Conservation (phyloP, 805 yeast species). For the Wickerhamiella occidentalis region DNA sequence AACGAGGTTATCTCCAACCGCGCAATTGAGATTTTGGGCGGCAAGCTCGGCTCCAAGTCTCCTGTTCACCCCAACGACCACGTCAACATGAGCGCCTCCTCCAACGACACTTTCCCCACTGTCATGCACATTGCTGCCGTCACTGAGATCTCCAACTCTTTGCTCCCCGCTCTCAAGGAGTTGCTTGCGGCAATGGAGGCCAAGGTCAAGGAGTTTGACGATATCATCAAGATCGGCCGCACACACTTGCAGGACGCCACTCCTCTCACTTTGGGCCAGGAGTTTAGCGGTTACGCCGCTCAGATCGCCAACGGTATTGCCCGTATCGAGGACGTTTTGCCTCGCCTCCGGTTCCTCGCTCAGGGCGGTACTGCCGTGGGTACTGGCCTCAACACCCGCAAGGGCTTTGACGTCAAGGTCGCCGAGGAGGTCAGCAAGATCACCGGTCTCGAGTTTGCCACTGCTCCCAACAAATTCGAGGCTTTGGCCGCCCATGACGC, state of each 20-base stretch:
- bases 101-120: conserved; percentile 98
- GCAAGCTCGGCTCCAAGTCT: conserved; percentile 76
- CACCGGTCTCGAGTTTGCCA: conserved; percentile 78
- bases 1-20: conserved; percentile 97
- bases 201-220: conserved; percentile 72
- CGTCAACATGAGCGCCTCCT: conserved; percentile 96
- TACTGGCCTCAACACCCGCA: conserved; percentile 89
- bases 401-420: conserved; percentile 77
- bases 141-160: conserved; percentile 59
- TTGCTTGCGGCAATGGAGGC: conserved; percentile 67
- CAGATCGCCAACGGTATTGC: conserved; percentile 84
- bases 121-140: conserved; percentile 99
- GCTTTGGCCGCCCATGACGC: conserved; percentile 99
- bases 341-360: conserved; percentile 70
- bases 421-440: conserved; percentile 76
- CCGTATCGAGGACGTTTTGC: conserved; percentile 67
- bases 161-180: conserved; percentile 67
- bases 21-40: conserved; percentile 93
- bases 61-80: conserved; percentile 99
- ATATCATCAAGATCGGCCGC: conserved; percentile 96
- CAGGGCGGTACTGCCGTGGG: conserved; percentile 99
- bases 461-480: conserved; percentile 98
- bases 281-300: conserved; percentile 91
- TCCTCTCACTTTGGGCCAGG: conserved; percentile 95
- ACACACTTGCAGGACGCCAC: conserved; percentile 99